Evolutionary conservation across 2,329 filamentous ascomycete species (phyloP).

Genomic region (Epichloe scottii): DNA sequence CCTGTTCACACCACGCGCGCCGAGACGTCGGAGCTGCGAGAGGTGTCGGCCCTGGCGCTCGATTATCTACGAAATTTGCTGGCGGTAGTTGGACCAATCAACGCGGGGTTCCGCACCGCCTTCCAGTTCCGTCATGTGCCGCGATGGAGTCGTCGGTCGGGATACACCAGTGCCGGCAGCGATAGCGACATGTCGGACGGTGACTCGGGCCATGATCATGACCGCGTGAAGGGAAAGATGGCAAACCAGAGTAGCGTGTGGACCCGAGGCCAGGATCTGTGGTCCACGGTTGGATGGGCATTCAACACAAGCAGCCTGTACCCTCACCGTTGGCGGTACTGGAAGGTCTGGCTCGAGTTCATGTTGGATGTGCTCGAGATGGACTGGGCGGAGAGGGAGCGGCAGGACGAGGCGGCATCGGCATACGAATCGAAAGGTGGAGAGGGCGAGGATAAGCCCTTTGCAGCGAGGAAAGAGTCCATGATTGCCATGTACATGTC

Average conservation of each 20-base stretch:
- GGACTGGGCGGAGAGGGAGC: conserved; percentile 50
- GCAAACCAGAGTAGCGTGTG: conserved; percentile 58
- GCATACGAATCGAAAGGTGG: conserved; percentile 11
- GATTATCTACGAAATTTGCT: conserved; percentile 58
- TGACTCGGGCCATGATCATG: conserved; percentile 33
- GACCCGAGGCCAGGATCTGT: conserved; percentile 72
- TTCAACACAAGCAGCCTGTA: conserved; percentile 75
- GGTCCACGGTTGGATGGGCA: conserved; percentile 80
- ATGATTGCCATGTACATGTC: conserved; percentile 50
- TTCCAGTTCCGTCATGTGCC: conserved; percentile 48
- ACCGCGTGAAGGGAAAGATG: conserved; percentile 43
- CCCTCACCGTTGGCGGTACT: conserved; percentile 65
- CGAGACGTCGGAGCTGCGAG: conserved; percentile 43
- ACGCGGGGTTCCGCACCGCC: conserved; percentile 55
- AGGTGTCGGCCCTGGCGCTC: conserved; percentile 54
- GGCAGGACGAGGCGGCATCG: conserved; percentile 29
- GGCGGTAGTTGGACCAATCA: conserved; percentile 52
- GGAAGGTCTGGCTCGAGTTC: conserved; percentile 68
- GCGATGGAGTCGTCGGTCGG: conserved; percentile 19
- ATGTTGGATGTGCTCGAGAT: conserved; percentile 67
- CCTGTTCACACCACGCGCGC: conserved; percentile 66
- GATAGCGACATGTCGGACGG: conserved; percentile 28
- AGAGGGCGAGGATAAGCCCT: conserved; percentile 12
- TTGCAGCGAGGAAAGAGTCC: conserved; percentile 33
- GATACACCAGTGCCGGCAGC: conserved; percentile 28